These are phyloP conservation scores for Hansfordia pulvinata DNA, from an alignment of 2,329 filamentous ascomycete species.

Conservation along the genomic window DNA sequence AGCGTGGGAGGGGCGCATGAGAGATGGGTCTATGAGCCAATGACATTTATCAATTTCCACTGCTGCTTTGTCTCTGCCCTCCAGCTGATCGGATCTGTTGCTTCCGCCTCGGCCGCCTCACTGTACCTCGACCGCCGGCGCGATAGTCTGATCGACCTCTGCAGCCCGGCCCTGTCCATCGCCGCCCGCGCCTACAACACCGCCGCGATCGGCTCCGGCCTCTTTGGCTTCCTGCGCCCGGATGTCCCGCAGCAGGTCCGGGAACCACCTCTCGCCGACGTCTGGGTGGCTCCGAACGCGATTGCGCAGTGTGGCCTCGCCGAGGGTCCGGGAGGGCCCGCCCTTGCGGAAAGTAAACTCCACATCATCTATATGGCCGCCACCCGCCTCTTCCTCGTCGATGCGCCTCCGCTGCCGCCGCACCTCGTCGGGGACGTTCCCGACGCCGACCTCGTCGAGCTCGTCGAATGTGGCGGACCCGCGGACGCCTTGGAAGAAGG, in stretches of 20 bases:
- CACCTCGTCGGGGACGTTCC: slow-evolving; percentile 45
- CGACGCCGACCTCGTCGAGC: slow-evolving; percentile 49
- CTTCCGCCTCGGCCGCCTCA: slow-evolving; percentile 9
- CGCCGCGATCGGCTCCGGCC: slow-evolving; percentile 15
- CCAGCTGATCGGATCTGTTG: too few relatives aligned
- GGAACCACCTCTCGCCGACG: slow-evolving; percentile 72
- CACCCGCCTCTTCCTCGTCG: slow-evolving; percentile 39
- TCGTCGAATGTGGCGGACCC: slow-evolving; percentile 70
- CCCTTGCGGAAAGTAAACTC: slow-evolving; percentile 77
- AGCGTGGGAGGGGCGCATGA: too few relatives aligned
- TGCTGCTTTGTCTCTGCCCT: too few relatives aligned
- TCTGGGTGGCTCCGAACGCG: slow-evolving; percentile 78
- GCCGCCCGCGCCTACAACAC: slow-evolving; percentile 6
- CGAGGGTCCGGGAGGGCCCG: slow-evolving; percentile 51
- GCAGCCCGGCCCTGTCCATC: slow-evolving; percentile 6
- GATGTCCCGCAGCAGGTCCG: slow-evolving; percentile 44
- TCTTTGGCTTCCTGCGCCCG: slow-evolving; percentile 40
- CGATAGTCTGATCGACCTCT: slow-evolving; percentile 6
- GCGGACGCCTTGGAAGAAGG: slow-evolving; percentile 80
- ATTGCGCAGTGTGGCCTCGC: slow-evolving; percentile 76
- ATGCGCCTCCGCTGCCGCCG: slow-evolving; percentile 46
- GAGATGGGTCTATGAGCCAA: too few relatives aligned
- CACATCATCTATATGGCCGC: slow-evolving; percentile 54
- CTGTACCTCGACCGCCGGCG: slow-evolving; percentile 23
- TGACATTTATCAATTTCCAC: too few relatives aligned